Percentiles rank a stretch among this genome's conserved stretches.
These are phyloP conservation scores for Bigelowiella natans DNA, from an alignment of 78 protist species.

Conservation along the genomic window DNA sequence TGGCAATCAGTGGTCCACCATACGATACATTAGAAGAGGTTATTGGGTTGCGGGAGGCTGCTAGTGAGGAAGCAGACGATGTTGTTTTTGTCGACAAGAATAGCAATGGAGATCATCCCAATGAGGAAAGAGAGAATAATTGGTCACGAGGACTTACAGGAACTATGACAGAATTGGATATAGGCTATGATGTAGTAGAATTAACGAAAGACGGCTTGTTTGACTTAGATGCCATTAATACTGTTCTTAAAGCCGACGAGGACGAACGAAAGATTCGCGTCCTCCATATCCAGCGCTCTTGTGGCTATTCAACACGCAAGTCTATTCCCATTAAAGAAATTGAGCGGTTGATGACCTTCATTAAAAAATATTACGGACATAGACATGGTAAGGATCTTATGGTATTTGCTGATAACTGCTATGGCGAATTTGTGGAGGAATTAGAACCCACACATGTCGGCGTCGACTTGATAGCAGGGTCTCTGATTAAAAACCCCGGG, in stretches of 20 bases:
- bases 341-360: background rate
- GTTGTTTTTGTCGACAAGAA: background rate
- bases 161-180: slow-evolving; percentile 9
- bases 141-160: no score
- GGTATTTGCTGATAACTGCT: slow-evolving; percentile 45
- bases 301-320: slow-evolving; percentile 31
- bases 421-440: slow-evolving; percentile 15
- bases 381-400: background rate
- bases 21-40: slow-evolving; percentile 43
- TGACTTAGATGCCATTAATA: background rate
- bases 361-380: background rate
- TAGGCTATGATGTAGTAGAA: background rate
- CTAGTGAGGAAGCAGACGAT: background rate
- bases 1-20: no score
- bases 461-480: slow-evolving; percentile 24
- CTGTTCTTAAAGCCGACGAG: background rate
- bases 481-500: slow-evolving; percentile 29
- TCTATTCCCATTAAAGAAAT: slow-evolving; percentile 20
- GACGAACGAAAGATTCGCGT: background rate
- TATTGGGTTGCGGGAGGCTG: slow-evolving; percentile 14
- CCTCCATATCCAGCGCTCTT: slow-evolving; percentile 39
- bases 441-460: slow-evolving; percentile 32
- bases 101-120: background rate
- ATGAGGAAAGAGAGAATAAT: background rate
- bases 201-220: background rate